A percentile compares a stretch with the other conserved stretches of the same genome.
These are phyloP conservation scores for Lactarius sp. DNA, from an alignment of 768 basidiomycete species.

Conservation along the genomic window DNA sequence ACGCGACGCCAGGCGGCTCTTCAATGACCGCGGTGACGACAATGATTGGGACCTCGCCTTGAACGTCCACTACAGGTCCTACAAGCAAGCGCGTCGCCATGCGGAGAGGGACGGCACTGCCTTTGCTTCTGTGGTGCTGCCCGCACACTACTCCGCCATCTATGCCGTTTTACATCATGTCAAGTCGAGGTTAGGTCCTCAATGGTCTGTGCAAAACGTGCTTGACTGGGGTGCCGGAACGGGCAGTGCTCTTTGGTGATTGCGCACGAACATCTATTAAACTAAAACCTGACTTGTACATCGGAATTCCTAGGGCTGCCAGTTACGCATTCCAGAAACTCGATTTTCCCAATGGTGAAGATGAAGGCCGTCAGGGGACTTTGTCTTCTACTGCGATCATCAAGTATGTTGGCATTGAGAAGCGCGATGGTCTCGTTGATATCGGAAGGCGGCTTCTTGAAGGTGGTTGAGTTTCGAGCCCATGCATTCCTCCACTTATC, in stretches of 20 bases:
- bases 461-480: constrained; percentile 37
- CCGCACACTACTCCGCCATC: constrained; percentile 80
- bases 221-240: constrained; percentile 84
- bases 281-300: background rate
- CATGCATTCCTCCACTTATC: constrained; percentile 17
- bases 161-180: constrained; percentile 66
- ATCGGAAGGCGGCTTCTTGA: constrained; percentile 62
- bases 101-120: constrained; percentile 71
- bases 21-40: constrained; percentile 38
- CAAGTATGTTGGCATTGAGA: constrained; percentile 73
- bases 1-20: constrained; percentile 68
- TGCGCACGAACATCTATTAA: background rate
- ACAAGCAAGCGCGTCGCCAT: constrained; percentile 53
- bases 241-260: constrained; percentile 79
- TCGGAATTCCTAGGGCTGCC: constrained; percentile 49
- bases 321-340: constrained; percentile 55
- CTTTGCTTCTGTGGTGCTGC: constrained; percentile 81
- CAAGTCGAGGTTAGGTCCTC: constrained; percentile 55
- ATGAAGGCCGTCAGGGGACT: constrained; percentile 32
- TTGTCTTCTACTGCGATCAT: constrained; percentile 48
- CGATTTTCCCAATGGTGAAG: constrained; percentile 19
- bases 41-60: constrained; percentile 54
- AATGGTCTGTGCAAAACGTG: constrained; percentile 56
- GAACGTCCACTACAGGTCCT: constrained; percentile 55
- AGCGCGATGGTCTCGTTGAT: constrained; percentile 59